phyloP scores from a whole-genome alignment of 176 grass and related monocot genomes.

The Saccharum officinarum region DNA sequence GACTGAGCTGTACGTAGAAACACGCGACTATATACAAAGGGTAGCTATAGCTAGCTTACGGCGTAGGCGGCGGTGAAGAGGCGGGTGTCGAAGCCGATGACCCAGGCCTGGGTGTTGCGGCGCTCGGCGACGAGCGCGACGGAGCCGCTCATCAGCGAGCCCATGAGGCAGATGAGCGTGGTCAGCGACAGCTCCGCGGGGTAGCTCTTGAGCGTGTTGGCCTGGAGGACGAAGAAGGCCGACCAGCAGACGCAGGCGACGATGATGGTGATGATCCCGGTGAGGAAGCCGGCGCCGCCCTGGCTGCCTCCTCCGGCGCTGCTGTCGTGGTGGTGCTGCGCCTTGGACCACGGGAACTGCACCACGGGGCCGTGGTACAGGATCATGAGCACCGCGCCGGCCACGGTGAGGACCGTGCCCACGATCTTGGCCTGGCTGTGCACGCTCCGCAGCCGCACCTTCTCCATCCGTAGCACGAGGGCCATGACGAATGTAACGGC shows the following conservation, averaged over 20 bases:
- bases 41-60: constrained; percentile 28
- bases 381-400: constrained; percentile 87
- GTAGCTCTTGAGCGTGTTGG: constrained; percentile 67
- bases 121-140: constrained; percentile 72
- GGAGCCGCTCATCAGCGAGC: constrained; percentile 59
- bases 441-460: constrained; percentile 52
- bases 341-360: constrained; percentile 70
- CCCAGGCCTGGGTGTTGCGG: constrained; percentile 55
- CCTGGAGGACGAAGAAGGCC: constrained; percentile 86
- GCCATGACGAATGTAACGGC: constrained; percentile 80
- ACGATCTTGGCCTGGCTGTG: constrained; percentile 88
- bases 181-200: constrained; percentile 76
- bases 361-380: constrained; percentile 75
- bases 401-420: constrained; percentile 65
- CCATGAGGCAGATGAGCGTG: constrained; percentile 70
- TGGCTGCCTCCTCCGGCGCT: background rate
- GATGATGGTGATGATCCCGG: constrained; percentile 64
- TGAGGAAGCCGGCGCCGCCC: constrained; percentile 47
- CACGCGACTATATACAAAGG: no score
- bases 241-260: constrained; percentile 68
- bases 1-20: no score
- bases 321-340: constrained; percentile 28
- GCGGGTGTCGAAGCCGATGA: constrained; percentile 84
- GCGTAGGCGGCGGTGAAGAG: constrained; percentile 83
- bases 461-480: constrained; percentile 71